Percentiles rank a stretch among this genome's conserved stretches.
Evolutionary conservation across 2,329 filamentous ascomycete genomes (phyloP).

Genomic region (Botrytis fragariae): DNA sequence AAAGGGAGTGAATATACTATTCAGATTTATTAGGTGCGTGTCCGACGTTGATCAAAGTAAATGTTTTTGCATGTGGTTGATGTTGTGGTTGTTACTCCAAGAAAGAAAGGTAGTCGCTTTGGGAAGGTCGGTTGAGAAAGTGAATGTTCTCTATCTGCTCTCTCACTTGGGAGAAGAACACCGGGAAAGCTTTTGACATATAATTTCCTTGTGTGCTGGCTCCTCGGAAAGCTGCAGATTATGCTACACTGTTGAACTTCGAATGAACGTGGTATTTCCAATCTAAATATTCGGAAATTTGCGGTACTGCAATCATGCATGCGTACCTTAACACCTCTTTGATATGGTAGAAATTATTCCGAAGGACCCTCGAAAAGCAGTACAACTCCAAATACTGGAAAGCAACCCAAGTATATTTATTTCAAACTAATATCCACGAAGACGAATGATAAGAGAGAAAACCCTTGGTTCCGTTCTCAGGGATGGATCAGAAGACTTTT

Average conservation of each 20-base stretch:
- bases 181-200: neutral
- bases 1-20: neutral
- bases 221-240: slow-evolving; percentile 20
- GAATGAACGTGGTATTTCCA: slow-evolving; percentile 10
- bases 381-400: neutral
- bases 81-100: slow-evolving; percentile 3
- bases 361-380: neutral
- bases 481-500: slow-evolving; percentile 6
- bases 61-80: slow-evolving; percentile 10
- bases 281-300: slow-evolving; percentile 10
- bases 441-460: slow-evolving; percentile 2
- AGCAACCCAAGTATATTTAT: neutral
- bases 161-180: neutral
- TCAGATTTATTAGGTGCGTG: neutral
- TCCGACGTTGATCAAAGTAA: slow-evolving; percentile 4
- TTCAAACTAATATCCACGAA: neutral
- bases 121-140: neutral
- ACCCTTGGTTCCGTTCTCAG: neutral
- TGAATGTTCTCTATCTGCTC: slow-evolving; percentile 8
- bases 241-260: slow-evolving; percentile 8
- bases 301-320: slow-evolving; percentile 3
- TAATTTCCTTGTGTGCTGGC: slow-evolving; percentile 19
- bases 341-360: neutral
- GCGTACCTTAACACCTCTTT: neutral
- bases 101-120: neutral